A percentile compares a stretch with the other conserved stretches of the same genome.
Evolutionary conservation across 768 basidiomycete species (phyloP).

Genomic region (Mrakia hoshinonis): DNA sequence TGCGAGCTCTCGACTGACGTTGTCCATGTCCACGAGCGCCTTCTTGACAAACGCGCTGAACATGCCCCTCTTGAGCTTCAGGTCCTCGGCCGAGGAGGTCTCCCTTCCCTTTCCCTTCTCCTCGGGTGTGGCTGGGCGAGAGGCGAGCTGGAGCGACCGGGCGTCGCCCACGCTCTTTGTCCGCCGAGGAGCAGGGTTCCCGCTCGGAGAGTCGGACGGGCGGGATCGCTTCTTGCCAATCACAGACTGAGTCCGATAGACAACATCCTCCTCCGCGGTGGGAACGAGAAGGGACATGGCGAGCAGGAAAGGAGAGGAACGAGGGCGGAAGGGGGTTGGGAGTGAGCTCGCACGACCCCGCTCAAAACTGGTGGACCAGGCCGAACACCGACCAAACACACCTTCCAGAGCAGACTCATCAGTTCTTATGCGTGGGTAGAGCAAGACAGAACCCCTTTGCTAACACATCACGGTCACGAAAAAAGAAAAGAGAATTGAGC

Average conservation of each 20-base stretch:
- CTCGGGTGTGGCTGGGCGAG: not conserved
- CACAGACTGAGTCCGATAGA: slow-evolving; percentile 16
- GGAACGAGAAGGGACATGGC: not conserved
- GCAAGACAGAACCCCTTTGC: too few species aligned
- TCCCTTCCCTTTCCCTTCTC: slow-evolving; percentile 11
- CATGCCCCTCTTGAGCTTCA: slow-evolving; percentile 38
- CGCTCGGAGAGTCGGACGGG: slow-evolving; percentile 9
- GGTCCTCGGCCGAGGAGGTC: not conserved
- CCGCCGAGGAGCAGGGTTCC: slow-evolving; percentile 14
- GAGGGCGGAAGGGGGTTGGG: not conserved
- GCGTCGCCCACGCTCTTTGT: slow-evolving; percentile 20
- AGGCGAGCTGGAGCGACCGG: not conserved
- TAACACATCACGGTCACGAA: too few species aligned
- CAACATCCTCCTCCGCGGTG: not conserved
- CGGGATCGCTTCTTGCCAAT: slow-evolving; percentile 19
- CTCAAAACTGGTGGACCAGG: not conserved
- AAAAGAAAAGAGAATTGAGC: too few species aligned
- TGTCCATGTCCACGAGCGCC: slow-evolving; percentile 35
- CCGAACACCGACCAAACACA: not conserved
- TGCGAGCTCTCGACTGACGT: slow-evolving; percentile 28
- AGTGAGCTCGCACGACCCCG: not conserved
- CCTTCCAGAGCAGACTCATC: too few species aligned
- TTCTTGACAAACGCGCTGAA: slow-evolving; percentile 41
- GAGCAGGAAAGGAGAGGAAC: not conserved
- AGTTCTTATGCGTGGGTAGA: too few species aligned